These are phyloP conservation scores for Teratosphaeria viscida DNA, from an alignment of 2,329 filamentous ascomycete species.

Conservation along the genomic window DNA sequence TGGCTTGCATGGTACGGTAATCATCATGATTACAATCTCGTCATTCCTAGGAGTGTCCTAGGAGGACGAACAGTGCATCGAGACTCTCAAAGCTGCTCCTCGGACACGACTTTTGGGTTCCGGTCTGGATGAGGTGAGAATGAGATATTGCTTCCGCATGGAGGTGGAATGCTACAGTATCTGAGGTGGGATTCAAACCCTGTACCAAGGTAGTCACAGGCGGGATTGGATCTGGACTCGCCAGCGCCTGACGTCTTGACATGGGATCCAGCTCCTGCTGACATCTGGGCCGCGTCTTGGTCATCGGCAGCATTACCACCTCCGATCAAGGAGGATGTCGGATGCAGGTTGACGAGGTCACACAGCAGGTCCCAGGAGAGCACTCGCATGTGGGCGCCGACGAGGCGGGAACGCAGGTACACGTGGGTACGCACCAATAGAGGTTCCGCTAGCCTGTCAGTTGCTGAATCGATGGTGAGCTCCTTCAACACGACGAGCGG, in stretches of 20 bases:
- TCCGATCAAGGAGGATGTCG: neutral
- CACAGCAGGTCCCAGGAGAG: neutral
- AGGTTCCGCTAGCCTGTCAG: no score
- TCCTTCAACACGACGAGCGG: neutral
- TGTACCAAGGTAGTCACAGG: neutral
- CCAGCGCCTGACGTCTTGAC: neutral
- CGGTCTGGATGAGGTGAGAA: neutral
- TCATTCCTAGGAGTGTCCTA: neutral
- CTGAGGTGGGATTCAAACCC: neutral
- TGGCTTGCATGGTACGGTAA: neutral
- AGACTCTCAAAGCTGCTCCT: neutral
- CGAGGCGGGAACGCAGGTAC: neutral
- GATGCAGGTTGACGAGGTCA: slow-evolving; percentile 4
- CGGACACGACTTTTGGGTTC: neutral
- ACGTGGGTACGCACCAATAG: neutral
- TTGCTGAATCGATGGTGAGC: neutral
- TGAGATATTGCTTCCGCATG: neutral
- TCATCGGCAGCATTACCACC: neutral
- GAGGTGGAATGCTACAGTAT: neutral
- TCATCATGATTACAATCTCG: no score
- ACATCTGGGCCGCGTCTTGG: neutral
- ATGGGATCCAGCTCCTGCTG: neutral
- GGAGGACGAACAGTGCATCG: neutral
- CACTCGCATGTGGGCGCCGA: neutral
- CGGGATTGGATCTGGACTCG: neutral